Evolutionary conservation across 805 yeast species (phyloP), one percentile per base, ranked within the genome.

Genomic region (Tetrapisispora nanseiensis): DNA sequence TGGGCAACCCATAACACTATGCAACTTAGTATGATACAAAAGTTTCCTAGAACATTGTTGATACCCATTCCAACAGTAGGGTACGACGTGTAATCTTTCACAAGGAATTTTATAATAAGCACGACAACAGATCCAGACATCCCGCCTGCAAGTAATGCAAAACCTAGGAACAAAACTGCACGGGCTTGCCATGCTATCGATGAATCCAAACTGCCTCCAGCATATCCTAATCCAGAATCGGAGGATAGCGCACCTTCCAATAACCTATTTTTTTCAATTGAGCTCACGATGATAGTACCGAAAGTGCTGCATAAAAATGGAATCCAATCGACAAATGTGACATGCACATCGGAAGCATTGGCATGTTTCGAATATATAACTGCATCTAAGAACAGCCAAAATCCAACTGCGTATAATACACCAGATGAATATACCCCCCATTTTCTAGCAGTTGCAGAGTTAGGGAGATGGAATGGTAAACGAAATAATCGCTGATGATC

Each of bases 41-140:
- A 74, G 55, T 89, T 86, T 35, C 86, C 79, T 19, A 82, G 74
- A 32, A 92, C 89, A 63, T 90, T 90, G 45, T 86, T 79, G 19
- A 86, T 74, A 15, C 97, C 98, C 95, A 92, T 87, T 4, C 92
- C 90, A 41, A 90, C 71, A 1, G 96, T 86, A 29, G 97, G 97
- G 73, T 82, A 80, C 4, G 77, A 66, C 22, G 66, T 68, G 62
- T 75, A 85, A 48, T 82, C 82, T 50, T 86, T 85, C 52, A 87
- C 69, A 44, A 89, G 64, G 61, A 85, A 92, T 60, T 90, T 85
- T 51, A 92, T 69, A 37, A 89, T 83, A 47, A 92, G 72, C 15
- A 92, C 94, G 57, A 87, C 86, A 51, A 92, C 76, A 2, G 92
- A 80, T 1, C 97, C 97, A 16, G 95, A 86, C 46, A 92, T 67